A percentile compares a stretch with the other conserved stretches of the same genome.
Evolutionary conservation across 2,329 filamentous ascomycete genomes (phyloP).

Genomic region (Aureobasidium pullulans): DNA sequence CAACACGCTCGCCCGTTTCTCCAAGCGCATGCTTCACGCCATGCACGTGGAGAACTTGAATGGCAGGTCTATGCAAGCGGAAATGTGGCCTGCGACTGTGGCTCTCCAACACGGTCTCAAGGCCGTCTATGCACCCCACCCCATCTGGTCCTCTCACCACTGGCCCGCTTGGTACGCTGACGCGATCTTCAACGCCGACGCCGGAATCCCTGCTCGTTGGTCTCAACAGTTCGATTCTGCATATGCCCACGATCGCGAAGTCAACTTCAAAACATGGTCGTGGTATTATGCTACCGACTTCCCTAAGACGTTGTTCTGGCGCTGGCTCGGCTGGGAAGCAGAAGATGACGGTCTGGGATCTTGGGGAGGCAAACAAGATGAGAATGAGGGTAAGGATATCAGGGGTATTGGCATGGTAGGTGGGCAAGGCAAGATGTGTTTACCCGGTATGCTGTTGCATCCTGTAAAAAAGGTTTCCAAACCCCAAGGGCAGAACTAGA

Average conservation of each 20-base stretch:
- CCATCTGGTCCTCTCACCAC: conserved; percentile 75
- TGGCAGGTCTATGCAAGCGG: conserved; percentile 85
- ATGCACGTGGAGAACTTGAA: conserved; percentile 90
- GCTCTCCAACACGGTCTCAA: conserved; percentile 90
- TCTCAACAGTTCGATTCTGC: conserved; percentile 34
- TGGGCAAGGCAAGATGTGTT: conserved; percentile 67
- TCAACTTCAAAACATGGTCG: conserved; percentile 77
- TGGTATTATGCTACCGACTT: conserved; percentile 92
- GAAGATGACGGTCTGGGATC: conserved; percentile 70
- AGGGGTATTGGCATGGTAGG: conserved; percentile 44
- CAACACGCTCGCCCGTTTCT: conserved; percentile 81
- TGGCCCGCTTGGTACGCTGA: conserved; percentile 79
- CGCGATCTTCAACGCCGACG: conserved; percentile 65
- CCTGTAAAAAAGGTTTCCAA: conserved; percentile 57
- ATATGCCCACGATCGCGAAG: conserved; percentile 62
- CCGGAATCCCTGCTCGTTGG: conserved; percentile 48
- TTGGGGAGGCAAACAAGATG: conserved; percentile 30
- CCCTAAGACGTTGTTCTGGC: conserved; percentile 68
- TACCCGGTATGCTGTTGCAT: conserved; percentile 83
- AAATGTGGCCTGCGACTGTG: conserved; percentile 90
- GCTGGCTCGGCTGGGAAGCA: conserved; percentile 78
- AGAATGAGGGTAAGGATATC: conserved; percentile 14
- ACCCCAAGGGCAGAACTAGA: neutral
- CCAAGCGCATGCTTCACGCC: conserved; percentile 65
- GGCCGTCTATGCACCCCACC: conserved; percentile 84